phyloP scores from a whole-genome alignment of 2,329 filamentous ascomycete genomes.

The Gremmenia infestans region DNA sequence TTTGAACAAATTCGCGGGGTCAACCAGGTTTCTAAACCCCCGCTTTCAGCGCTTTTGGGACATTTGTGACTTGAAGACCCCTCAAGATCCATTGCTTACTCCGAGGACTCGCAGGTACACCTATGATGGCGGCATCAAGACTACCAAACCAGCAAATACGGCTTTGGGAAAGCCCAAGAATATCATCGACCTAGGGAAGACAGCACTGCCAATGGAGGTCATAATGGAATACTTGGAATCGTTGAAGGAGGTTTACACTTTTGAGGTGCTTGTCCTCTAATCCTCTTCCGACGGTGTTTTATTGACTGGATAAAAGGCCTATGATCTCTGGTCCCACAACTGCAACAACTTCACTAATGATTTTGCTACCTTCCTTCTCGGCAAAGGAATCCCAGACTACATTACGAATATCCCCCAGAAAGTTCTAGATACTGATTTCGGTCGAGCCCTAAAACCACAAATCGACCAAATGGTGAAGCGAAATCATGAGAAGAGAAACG shows the following conservation, averaged over 20 bases:
- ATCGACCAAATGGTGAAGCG: constrained; percentile 57
- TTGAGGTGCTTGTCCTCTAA: constrained; percentile 48
- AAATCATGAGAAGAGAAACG: constrained; percentile 50
- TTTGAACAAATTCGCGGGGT: too few species aligned
- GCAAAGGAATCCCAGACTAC: constrained; percentile 80
- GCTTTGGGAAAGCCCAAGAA: constrained; percentile 85
- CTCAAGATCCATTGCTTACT: too few species aligned
- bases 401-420: constrained; percentile 81
- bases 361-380: constrained; percentile 81
- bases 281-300: not conserved
- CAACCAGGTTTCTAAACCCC: too few species aligned
- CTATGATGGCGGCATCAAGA: constrained; percentile 83
- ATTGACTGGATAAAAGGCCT: constrained; percentile 50
- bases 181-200: constrained; percentile 67
- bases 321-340: constrained; percentile 86
- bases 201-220: constrained; percentile 72
- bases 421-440: constrained; percentile 81
- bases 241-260: constrained; percentile 73
- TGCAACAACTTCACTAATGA: constrained; percentile 98
- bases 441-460: constrained; percentile 79
- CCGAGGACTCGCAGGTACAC: constrained; percentile 49
- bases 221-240: constrained; percentile 86
- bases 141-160: constrained; percentile 72
- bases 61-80: too few species aligned
- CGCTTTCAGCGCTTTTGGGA: too few species aligned